Conservation (phyloP, 495 filamentous ascomycete genomes). For the Pyrenula aspistea region DNA sequence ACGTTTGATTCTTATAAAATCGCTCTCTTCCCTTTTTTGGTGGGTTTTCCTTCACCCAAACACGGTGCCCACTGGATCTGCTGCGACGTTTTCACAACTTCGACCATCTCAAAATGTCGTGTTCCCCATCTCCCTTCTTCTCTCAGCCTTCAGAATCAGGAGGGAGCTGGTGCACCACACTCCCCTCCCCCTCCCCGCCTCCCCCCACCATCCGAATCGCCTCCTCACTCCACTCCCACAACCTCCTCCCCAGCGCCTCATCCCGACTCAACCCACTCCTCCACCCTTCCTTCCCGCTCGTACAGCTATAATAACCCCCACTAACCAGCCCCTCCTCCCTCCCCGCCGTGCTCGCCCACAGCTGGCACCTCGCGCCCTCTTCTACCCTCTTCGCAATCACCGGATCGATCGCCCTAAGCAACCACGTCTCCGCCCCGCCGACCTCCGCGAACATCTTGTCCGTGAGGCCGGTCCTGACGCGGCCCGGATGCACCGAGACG, state of each 20-base stretch:
- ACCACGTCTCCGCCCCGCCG: constrained; percentile 45
- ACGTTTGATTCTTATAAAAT: too few relatives aligned
- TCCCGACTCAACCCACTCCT: constrained; percentile 28
- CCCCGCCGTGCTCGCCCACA: constrained; percentile 36
- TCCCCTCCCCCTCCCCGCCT: background rate
- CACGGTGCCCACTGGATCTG: too few relatives aligned
- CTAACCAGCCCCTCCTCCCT: constrained; percentile 24
- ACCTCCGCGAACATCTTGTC: constrained; percentile 44
- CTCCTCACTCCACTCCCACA: constrained; percentile 55
- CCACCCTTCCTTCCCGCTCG: constrained; percentile 30
- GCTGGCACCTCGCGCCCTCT: constrained; percentile 42
- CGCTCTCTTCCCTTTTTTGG: too few relatives aligned
- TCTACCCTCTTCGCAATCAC: constrained; percentile 18
- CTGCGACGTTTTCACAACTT: too few relatives aligned
- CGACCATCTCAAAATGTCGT: too few relatives aligned
- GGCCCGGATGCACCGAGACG: constrained; percentile 33
- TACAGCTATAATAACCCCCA: constrained; percentile 46
- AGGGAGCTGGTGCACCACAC: too few relatives aligned
- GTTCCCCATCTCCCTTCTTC: too few relatives aligned
- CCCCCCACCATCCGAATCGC: too few relatives aligned
- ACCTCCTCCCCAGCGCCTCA: constrained; percentile 28
- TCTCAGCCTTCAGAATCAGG: too few relatives aligned
- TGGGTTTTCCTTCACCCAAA: too few relatives aligned
- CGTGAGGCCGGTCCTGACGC: constrained; percentile 12
- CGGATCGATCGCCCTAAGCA: constrained; percentile 26